A percentile compares a stretch with the other conserved stretches of the same genome.
Evolutionary conservation across 805 yeast species (phyloP).

Genomic region (Candida pseudoglaebosa): DNA sequence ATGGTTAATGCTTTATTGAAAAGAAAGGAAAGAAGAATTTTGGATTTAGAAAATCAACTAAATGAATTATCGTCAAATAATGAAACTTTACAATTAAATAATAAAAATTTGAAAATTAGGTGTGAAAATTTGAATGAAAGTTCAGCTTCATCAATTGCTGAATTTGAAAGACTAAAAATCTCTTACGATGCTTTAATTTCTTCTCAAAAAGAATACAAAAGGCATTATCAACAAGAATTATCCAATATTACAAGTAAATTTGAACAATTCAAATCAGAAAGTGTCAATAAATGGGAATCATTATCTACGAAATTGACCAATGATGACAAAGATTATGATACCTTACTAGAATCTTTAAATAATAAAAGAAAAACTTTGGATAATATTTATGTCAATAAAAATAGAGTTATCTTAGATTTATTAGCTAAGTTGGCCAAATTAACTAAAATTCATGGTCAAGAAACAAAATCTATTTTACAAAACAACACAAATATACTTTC

Average conservation of each 20-base stretch:
- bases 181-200: constrained; percentile 56
- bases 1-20: constrained; percentile 63
- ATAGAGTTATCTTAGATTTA: constrained; percentile 39
- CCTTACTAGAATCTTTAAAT: constrained; percentile 46
- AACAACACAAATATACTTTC: constrained; percentile 46
- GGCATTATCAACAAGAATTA: constrained; percentile 44
- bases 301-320: constrained; percentile 34
- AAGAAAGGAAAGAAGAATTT: constrained; percentile 65
- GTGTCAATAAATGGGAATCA: constrained; percentile 29
- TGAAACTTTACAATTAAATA: constrained; percentile 47
- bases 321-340: constrained; percentile 48
- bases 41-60: constrained; percentile 60
- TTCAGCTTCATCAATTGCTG: constrained; percentile 43
- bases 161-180: constrained; percentile 51
- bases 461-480: constrained; percentile 39
- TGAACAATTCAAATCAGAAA: constrained; percentile 31
- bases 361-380: constrained; percentile 49
- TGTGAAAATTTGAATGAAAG: constrained; percentile 46
- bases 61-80: constrained; percentile 43
- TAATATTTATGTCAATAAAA: constrained; percentile 44
- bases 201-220: constrained; percentile 50
- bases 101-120: constrained; percentile 48
- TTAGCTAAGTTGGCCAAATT: constrained; percentile 42
- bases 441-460: constrained; percentile 47
- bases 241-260: constrained; percentile 33